Evolutionary conservation across 768 basidiomycete genomes (phyloP), one percentile per base, ranked within the genome.

Genomic region (Cubamyces lactineus): DNA sequence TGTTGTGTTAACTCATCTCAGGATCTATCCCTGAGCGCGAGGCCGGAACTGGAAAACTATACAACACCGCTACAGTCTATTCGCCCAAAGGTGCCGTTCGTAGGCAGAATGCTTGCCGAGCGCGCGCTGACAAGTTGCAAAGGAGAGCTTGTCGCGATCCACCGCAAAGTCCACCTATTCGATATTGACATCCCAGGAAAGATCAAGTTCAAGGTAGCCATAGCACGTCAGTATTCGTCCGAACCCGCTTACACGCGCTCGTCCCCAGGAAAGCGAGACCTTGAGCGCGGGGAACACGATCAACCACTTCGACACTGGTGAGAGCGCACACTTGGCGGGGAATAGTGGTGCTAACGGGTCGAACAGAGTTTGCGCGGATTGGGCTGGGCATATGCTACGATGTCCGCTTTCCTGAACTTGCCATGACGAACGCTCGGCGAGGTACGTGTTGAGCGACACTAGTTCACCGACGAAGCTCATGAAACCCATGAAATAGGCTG

Each of bases 331-430:
- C 41, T 55, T 19, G 28, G 40, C 39, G 54, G 16, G 38, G 2
- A 42, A 8, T 54, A n/a, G 21, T 15, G 49, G 40, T 38, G 45
- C 30, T 41, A 43, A 57, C 48, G n/a, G 21, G 16, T 60, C 1
- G 19, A 23, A n/a, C 68, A 95, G 94, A 90, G n/a, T 98, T 97
- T 72, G 97, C 95, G n/a, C 89, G 94, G 55, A 87, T 99, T 64
- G 97, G 96, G 9, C 80, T 98, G 23, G 96, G 95, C 0, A 94
- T 99, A 62, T 99, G 96, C 74, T 98, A 98, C 71, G 96, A 98
- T 71, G 83, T 98, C 24, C 86, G 94, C 40, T 96, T 96, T 80
- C 95, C 96, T 0, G 97, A 99, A 75, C 79, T 96, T 69, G 88
- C 95, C 4, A 92, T 91, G 86, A 89, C 92, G 53, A 86, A 91